A percentile compares a stretch with the other conserved stretches of the same genome.
These are phyloP conservation scores for Petunia hybrid DNA, from an alignment of 305 asterid genomes.

Conservation along the genomic window DNA sequence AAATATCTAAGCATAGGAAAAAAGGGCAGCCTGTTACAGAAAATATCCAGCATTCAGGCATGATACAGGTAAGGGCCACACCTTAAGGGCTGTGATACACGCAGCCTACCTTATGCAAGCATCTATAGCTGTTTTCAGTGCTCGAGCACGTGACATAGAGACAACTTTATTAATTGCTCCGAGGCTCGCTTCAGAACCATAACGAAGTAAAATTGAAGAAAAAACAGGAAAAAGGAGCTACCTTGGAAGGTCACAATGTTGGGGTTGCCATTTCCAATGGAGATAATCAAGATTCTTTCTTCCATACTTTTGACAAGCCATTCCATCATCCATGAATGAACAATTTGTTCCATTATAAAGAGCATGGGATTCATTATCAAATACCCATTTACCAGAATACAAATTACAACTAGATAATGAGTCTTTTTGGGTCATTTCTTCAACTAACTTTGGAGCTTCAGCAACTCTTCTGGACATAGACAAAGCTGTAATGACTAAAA, in stretches of 20 bases:
- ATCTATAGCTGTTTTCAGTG: no score
- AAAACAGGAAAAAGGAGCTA: constrained; percentile 12
- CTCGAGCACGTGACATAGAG: no score
- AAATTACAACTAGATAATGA: constrained; percentile 49
- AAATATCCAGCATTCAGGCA: no score
- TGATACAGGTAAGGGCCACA: no score
- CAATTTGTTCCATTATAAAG: constrained; percentile 56
- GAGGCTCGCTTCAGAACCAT: no score
- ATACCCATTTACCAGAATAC: constrained; percentile 74
- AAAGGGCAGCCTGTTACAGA: no score
- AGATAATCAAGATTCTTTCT: constrained; percentile 60
- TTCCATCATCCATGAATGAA: constrained; percentile 48
- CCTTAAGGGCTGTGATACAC: no score
- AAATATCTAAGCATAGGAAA: no score
- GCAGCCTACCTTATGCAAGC: no score
- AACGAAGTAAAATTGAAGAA: background rate
- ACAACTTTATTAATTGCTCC: no score
- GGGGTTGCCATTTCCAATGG: constrained; percentile 78
- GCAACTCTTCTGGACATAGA: constrained; percentile 26
- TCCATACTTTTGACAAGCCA: constrained; percentile 62
- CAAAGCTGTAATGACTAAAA: constrained; percentile 29
- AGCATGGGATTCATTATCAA: constrained; percentile 53
- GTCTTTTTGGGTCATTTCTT: constrained; percentile 8
- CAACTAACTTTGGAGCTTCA: background rate
- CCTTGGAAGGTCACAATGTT: constrained; percentile 70